These are phyloP conservation scores for Venturia oleaginea DNA, from an alignment of 2,329 filamentous ascomycete genomes.

Conservation along the genomic window DNA sequence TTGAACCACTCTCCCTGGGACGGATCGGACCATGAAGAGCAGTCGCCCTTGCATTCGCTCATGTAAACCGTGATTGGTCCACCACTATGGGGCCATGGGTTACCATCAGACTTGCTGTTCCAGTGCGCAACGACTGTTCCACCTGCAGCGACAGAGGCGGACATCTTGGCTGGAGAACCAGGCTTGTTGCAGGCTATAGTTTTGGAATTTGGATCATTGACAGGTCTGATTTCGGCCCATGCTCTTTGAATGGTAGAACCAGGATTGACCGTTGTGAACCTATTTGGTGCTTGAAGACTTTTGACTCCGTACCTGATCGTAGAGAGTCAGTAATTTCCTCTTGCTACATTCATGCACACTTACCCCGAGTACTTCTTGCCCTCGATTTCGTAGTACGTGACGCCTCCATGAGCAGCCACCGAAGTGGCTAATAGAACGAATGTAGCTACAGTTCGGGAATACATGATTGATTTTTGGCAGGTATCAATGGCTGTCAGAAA, in stretches of 20 bases:
- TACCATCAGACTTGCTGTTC: constrained; percentile 2
- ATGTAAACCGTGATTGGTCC: constrained; percentile 11
- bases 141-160: not conserved
- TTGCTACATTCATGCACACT: not conserved
- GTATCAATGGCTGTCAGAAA: not conserved
- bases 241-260: constrained; percentile 5
- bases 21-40: constrained; percentile 3
- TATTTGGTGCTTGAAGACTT: not conserved
- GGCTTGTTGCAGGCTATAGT: constrained; percentile 12
- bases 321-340: not conserved
- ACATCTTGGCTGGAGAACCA: constrained; percentile 2
- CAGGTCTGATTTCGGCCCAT: constrained; percentile 10
- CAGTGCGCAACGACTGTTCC: constrained; percentile 7
- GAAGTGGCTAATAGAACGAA: not conserved
- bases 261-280: not conserved
- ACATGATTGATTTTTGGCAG: not conserved
- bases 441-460: not conserved
- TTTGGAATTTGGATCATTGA: not conserved
- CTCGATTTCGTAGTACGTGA: constrained; percentile 10
- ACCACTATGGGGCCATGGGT: constrained; percentile 12
- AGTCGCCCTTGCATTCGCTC: constrained; percentile 11
- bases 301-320: not conserved
- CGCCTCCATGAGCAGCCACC: constrained; percentile 12
- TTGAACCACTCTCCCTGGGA: constrained; percentile 11
- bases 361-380: constrained; percentile 5